Evolutionary conservation across 2,329 filamentous ascomycete genomes (phyloP).

Genomic region (Aureobasidium leucospermi): DNA sequence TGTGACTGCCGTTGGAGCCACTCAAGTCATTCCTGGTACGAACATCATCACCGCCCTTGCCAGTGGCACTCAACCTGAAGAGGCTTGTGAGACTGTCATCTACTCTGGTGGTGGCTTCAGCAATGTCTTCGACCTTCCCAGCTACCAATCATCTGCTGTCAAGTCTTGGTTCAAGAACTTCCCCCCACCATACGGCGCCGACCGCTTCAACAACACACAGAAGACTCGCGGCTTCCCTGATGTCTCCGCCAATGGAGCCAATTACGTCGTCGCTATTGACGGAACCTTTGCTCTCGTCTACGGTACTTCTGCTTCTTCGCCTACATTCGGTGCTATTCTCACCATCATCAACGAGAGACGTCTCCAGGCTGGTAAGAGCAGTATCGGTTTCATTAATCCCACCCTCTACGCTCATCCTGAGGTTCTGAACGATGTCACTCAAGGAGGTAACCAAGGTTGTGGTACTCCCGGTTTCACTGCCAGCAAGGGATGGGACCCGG

Average conservation of each 20-base stretch:
- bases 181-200: slow-evolving; percentile 35
- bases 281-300: slow-evolving; percentile 38
- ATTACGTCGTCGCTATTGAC: slow-evolving; percentile 33
- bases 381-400: slow-evolving; percentile 37
- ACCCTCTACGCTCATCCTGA: slow-evolving; percentile 37
- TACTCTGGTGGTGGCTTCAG: slow-evolving; percentile 43
- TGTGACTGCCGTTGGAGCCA: slow-evolving; percentile 47
- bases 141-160: slow-evolving; percentile 40
- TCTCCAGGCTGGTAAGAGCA: slow-evolving; percentile 28
- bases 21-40: slow-evolving; percentile 36
- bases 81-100: slow-evolving; percentile 42
- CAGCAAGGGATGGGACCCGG: slow-evolving; percentile 29
- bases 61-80: slow-evolving; percentile 29
- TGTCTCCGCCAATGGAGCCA: slow-evolving; percentile 21
- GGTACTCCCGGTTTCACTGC: slow-evolving; percentile 27
- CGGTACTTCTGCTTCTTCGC: slow-evolving; percentile 46
- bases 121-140: slow-evolving; percentile 41
- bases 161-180: slow-evolving; percentile 34
- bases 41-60: slow-evolving; percentile 28
- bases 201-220: slow-evolving; percentile 42
- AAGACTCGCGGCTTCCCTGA: slow-evolving; percentile 44
- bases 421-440: slow-evolving; percentile 33
- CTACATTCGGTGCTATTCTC: slow-evolving; percentile 42
- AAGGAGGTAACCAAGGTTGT: slow-evolving; percentile 34
- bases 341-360: slow-evolving; percentile 40